Base-by-base conservation (phyloP, 2,329 filamentous ascomycete genomes). In the Fusarium scirpi region DNA sequence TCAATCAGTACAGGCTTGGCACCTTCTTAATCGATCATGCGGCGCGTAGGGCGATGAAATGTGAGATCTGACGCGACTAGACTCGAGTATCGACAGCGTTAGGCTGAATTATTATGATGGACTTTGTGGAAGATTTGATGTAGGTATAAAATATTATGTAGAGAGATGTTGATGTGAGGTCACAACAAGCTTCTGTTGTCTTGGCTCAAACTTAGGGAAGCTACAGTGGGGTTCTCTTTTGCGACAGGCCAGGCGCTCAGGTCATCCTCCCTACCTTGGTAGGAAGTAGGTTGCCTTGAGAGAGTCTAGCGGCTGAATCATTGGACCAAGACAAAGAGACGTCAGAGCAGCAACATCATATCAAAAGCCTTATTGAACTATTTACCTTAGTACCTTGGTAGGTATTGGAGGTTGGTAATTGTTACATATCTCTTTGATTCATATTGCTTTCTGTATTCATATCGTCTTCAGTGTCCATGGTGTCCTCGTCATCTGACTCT, bases 321-420 rank as follows among this genome's bases (percentile, higher is more conserved):
- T 60, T 52, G 30, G 51, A 65, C 67, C 49, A 53, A 74, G 38
- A 53, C 52, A 27, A 52, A 45, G 63, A 58, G 34, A 59, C 52
- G 48, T 59, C 44, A 54, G 20, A 24, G 13, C n/a, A 63, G 29
- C 29, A 62, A 22, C 30, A 51, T 51, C 34, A 41, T 38, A 11
- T n/a, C 32, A 34, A 38, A 38, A 12, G 34, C 18, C 10, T 38
- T 38, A n/a, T 11, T 38, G 18, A 38, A 38, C 18, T n/a, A 38
- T 10, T 18, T n/a, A 38, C 9, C 32, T 38, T 38, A 3, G 16
- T n/a, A n/a, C 9, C 9, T n/a, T 38, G 9, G 10, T 38, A 38
- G 18, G 9, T 38, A 38, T 38, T 38, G n/a, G 34, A 11, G 6
- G 10, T 38, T 11, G 34, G 10, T 11, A 38, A n/a, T 12, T 7